A percentile compares a stretch with the other conserved stretches of the same genome.
Conservation (phyloP, 495 filamentous ascomycete species). For the Aspergillus heteromorphus region DNA sequence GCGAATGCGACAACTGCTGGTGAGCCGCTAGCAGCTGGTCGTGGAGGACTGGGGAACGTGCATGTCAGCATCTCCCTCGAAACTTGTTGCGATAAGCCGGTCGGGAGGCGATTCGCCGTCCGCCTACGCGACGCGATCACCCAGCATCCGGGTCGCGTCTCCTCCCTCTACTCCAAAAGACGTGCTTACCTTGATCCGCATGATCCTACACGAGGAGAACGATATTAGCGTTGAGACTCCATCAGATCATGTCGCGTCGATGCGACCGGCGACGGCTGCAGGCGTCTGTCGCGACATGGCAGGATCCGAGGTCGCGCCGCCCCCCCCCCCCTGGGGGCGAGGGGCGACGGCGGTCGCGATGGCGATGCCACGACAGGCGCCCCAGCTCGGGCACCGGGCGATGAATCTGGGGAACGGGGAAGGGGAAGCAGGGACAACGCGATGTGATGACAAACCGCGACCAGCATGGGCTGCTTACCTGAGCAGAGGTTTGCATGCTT, state of each 20-base stretch:
- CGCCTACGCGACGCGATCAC: background rate
- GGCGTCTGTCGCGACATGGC: conserved; percentile 2
- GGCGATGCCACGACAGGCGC: conserved; percentile 1
- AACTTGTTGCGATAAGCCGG: background rate
- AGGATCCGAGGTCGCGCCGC: conserved; percentile 1
- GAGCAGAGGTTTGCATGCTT: conserved; percentile 50
- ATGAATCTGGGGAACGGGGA: conserved; percentile 19
- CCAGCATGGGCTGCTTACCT: conserved; percentile 44
- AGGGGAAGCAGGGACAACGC: conserved; percentile 15
- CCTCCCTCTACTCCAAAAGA: background rate
- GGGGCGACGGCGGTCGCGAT: conserved; percentile 7
- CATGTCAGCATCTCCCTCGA: conserved; percentile 14
- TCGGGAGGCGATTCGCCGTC: background rate
- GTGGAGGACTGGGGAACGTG: conserved; percentile 40
- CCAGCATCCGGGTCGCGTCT: background rate
- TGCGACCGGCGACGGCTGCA: conserved; percentile 7
- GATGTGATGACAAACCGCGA: conserved; percentile 45
- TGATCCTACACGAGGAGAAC: conserved; percentile 34
- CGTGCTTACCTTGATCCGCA: conserved; percentile 48
- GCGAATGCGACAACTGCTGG: conserved; percentile 37
- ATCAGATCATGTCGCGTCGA: background rate
- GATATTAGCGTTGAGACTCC: conserved; percentile 4
- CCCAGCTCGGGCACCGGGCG: conserved; percentile 6
- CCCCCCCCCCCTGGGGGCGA: no score
- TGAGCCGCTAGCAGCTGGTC: conserved; percentile 50